Evolutionary conservation across 495 filamentous ascomycete genomes (phyloP).

Genomic region (Podospora fimiseda): DNA sequence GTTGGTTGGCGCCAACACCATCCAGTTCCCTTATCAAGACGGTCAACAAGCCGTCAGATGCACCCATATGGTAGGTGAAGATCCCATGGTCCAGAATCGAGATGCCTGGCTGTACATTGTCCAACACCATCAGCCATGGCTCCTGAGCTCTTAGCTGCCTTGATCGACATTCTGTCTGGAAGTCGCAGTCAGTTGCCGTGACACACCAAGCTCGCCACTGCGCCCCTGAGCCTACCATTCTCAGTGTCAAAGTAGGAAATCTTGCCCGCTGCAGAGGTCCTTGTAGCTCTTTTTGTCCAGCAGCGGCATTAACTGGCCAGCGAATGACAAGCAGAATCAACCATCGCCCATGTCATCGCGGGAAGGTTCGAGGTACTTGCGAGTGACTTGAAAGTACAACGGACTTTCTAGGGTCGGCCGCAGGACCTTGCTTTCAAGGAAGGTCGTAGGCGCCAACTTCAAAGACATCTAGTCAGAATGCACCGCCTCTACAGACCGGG

Average conservation of each 20-base stretch:
- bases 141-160: neutral
- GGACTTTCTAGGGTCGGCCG: too few relatives aligned
- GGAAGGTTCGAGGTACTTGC: neutral
- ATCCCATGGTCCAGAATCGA: neutral
- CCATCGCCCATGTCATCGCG: too few relatives aligned
- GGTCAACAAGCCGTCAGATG: too few relatives aligned
- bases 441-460: too few relatives aligned
- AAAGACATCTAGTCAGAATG: too few relatives aligned
- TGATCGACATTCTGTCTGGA: neutral
- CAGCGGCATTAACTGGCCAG: neutral
- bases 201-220: slow-evolving; percentile 6
- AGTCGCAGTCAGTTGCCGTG: neutral
- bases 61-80: too few relatives aligned
- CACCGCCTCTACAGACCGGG: too few relatives aligned
- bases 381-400: neutral
- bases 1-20: too few relatives aligned
- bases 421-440: too few relatives aligned
- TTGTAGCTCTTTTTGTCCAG: neutral
- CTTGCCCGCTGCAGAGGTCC: slow-evolving; percentile 4
- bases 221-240: neutral
- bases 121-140: neutral
- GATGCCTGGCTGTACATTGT: too few relatives aligned
- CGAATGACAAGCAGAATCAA: neutral
- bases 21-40: too few relatives aligned
- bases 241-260: slow-evolving; percentile 1